Percentiles rank a stretch among this genome's conserved stretches.
Conservation (phyloP, 129 eudicot genomes). For the Helianthus annuus region HanXRQr2.0-SUNRISE NC_035438.2:55576149-55576648, state of each 20-base stretch:
- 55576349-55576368: constrained; percentile 56
- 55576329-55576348: neutral
- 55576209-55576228: constrained; percentile 61
- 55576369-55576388: constrained; percentile 79
- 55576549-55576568: neutral
- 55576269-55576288: constrained; percentile 64
- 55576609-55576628: constrained; percentile 80
- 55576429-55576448: constrained; percentile 67
- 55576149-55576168: constrained; percentile 68
- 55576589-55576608: constrained; percentile 87
- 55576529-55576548: neutral
- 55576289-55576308: constrained; percentile 34
- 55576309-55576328: neutral
- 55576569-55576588: constrained; percentile 52
- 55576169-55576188: constrained; percentile 69
- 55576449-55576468: constrained; percentile 86
- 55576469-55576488: constrained; percentile 77
- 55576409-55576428: constrained; percentile 89
- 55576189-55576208: constrained; percentile 54
- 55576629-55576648: constrained; percentile 67
- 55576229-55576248: constrained; percentile 66
- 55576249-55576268: constrained; percentile 66
- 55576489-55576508: constrained; percentile 66
- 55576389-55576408: constrained; percentile 90
- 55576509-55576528: neutral